These are phyloP conservation scores for Carex kokanica DNA, from an alignment of 176 grass and related monocot genomes.

Conservation along the genomic window DNA sequence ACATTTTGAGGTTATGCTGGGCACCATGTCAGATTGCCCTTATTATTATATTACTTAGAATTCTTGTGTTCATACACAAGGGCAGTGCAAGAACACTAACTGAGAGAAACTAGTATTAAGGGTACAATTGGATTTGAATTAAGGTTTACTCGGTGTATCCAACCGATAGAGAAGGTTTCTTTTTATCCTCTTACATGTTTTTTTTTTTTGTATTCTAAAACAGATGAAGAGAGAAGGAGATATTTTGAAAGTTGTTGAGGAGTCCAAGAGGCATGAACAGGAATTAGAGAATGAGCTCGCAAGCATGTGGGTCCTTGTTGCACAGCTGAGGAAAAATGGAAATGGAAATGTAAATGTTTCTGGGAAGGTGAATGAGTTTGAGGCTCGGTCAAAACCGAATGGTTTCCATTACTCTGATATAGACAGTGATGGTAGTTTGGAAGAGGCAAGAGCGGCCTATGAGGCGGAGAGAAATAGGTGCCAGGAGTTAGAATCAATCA, in stretches of 20 bases:
- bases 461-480: conserved; percentile 56
- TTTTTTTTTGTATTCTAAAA: conserved; percentile 12
- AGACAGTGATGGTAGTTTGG: conserved; percentile 49
- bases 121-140: neutral
- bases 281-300: conserved; percentile 80
- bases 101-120: neutral
- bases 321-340: conserved; percentile 70
- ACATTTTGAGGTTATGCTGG: neutral
- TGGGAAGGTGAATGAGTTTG: conserved; percentile 18
- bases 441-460: conserved; percentile 68
- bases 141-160: neutral
- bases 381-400: conserved; percentile 37
- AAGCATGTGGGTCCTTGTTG: conserved; percentile 84
- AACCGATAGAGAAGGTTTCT: neutral
- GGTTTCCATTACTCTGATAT: conserved; percentile 46
- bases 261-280: conserved; percentile 64
- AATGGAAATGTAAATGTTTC: conserved; percentile 53
- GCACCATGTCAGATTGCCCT: neutral
- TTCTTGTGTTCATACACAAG: neutral
- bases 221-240: conserved; percentile 54
- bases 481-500: conserved; percentile 64
- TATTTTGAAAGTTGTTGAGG: conserved; percentile 65
- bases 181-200: neutral
- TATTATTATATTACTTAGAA: neutral
- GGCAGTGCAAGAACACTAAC: neutral